Evolutionary conservation across 768 basidiomycete species (phyloP), one percentile per base, ranked within the genome.

Genomic region (Krasilnikovozyma curviuscula): DNA sequence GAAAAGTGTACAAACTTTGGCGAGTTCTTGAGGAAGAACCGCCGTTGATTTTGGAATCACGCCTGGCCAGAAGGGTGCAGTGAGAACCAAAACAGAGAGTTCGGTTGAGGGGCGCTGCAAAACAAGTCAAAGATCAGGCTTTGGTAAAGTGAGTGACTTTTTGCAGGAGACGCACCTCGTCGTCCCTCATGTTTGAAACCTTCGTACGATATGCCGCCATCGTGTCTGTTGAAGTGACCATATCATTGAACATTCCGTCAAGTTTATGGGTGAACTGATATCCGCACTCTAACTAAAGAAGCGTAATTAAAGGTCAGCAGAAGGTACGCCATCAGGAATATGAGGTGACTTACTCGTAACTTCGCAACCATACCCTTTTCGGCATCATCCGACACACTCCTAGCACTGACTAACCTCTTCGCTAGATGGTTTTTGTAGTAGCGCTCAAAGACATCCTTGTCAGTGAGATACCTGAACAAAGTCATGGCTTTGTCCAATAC

Each of bases 221-320:
- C 14, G 77, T 77, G 48, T 98, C 93, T 18, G 69, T 65, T 5
- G 85, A 91, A 25, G 89, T 63, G 58, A 77, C 83, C 77, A 98
- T 88, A 61, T 97, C 91, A 55, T 84, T 73, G 74, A 98, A 93
- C 91, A 98, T 98, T 49, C 89, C 89, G 64, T 98, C 89, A 58
- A 97, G 69, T 63, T 89, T 89, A 66, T 91, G 85, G 1, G 93
- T 97, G 65, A 97, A 99, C 61, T 91, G 85, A 57, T 79, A 80
- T 7, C 91, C 91, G 59, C 83, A 42, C 41, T 42, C 41, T 25
- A 42, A 34, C 27, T 18, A 31, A 8, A 13, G 28, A 12, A 27
- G 28, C 35, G 19, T 2, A 27, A 38, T 19, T 33, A 7, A 38
- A 14, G 38, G n/a, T 29, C 25, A 40, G 29, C 23, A 13, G 4